Percentiles rank a stretch among this genome's conserved stretches.
Evolutionary conservation across 208 protist species (phyloP).

Genomic region (Strigomonas galati): DNA sequence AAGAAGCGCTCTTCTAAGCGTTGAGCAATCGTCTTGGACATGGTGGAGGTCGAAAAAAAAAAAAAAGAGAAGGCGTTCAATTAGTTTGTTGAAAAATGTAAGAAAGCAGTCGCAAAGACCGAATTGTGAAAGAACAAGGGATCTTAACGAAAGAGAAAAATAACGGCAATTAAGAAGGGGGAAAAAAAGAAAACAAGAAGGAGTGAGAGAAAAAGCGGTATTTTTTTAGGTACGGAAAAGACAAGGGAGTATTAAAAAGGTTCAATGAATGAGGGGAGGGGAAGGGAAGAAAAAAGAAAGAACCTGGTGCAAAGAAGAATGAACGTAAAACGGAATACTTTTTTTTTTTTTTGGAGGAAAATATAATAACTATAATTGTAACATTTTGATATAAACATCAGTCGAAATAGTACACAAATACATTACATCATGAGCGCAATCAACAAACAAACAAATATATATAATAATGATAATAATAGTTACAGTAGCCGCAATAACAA

Average conservation of each 20-base stretch:
- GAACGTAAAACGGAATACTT: background rate
- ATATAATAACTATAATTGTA: too few species aligned
- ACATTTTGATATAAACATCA: background rate
- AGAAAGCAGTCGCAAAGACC: background rate
- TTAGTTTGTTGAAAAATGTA: background rate
- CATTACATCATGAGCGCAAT: slow-evolving; percentile 11
- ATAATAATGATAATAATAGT: background rate
- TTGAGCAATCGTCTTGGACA: slow-evolving; percentile 33
- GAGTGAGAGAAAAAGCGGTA: too few species aligned
- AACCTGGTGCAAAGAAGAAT: too few species aligned
- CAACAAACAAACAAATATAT: slow-evolving; percentile 10
- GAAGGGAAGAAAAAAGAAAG: too few species aligned
- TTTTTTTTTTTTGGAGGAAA: background rate
- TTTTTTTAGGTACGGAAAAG: too few species aligned
- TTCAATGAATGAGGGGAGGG: too few species aligned
- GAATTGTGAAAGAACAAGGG: too few species aligned
- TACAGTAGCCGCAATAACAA: background rate
- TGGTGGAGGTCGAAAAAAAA: slow-evolving; percentile 2
- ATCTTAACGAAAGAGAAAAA: background rate
- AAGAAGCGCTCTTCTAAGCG: slow-evolving; percentile 69
- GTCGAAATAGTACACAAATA: slow-evolving; percentile 16
- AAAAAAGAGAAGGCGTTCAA: background rate
- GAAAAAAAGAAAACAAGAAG: slow-evolving; percentile 6
- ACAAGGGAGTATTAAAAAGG: background rate
- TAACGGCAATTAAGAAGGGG: background rate